phyloP scores from a whole-genome alignment of 176 grass and related monocot species.

The Triticum aestivum region DNA sequence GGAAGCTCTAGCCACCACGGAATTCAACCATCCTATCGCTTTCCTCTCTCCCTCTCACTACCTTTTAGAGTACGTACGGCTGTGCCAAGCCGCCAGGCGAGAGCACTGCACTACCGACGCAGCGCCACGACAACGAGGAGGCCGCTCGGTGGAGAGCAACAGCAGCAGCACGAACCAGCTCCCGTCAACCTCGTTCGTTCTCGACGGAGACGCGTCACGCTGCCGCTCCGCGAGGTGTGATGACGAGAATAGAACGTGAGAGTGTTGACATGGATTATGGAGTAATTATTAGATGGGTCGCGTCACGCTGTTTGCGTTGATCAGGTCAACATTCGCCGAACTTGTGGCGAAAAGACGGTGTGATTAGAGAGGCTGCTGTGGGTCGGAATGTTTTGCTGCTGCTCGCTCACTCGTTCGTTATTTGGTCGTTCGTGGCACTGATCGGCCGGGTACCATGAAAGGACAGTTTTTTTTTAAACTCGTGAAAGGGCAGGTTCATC shows the following conservation, averaged over 20 bases:
- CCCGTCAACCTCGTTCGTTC: not conserved
- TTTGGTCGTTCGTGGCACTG: not conserved
- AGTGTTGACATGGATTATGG: too few species aligned
- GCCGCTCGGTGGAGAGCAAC: not conserved
- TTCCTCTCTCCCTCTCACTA: not conserved
- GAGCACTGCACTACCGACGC: not conserved
- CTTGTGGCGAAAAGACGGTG: too few species aligned
- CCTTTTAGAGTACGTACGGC: not conserved
- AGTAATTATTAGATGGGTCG: not conserved
- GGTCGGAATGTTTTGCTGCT: not conserved
- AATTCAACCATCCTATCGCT: not conserved
- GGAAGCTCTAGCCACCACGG: too few species aligned
- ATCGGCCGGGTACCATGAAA: not conserved
- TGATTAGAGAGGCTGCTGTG: not conserved
- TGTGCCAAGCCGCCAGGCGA: not conserved
- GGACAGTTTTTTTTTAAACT: not conserved
- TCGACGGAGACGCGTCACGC: too few species aligned
- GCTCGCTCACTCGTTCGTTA: not conserved
- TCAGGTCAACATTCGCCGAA: too few species aligned
- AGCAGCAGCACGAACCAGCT: not conserved
- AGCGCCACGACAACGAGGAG: not conserved
- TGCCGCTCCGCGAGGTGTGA: too few species aligned
- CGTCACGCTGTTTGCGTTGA: too few species aligned
- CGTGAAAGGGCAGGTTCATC: not conserved
- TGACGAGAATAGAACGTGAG: too few species aligned